These are phyloP conservation scores for Lasiosphaeria ovina DNA, from an alignment of 495 filamentous ascomycete species.

Conservation along the genomic window DNA sequence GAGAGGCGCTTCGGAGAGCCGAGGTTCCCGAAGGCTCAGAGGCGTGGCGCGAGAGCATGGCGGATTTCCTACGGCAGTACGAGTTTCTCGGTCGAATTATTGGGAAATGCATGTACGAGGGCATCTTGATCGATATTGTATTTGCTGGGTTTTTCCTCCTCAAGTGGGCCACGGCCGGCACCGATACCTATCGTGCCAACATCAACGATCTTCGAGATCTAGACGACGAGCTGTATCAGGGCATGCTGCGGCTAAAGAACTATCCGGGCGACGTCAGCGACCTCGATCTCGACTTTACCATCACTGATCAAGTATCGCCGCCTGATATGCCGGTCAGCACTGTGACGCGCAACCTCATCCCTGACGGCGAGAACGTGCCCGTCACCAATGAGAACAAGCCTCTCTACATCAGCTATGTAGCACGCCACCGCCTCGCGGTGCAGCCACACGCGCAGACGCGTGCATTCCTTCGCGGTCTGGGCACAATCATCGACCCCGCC, in stretches of 20 bases:
- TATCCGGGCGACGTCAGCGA: conserved; percentile 78
- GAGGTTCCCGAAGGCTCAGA: conserved; percentile 47
- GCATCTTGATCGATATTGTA: conserved; percentile 88
- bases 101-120: conserved; percentile 97
- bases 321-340: conserved; percentile 49
- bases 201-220: conserved; percentile 92
- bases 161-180: conserved; percentile 77
- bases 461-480: conserved; percentile 82
- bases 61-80: conserved; percentile 68
- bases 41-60: conserved; percentile 57
- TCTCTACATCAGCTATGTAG: conserved; percentile 91
- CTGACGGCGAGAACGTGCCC: conserved; percentile 68
- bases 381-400: conserved; percentile 91
- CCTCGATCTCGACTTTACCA: conserved; percentile 84
- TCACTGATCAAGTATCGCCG: conserved; percentile 71
- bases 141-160: conserved; percentile 97
- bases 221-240: conserved; percentile 91
- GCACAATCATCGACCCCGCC: conserved; percentile 81
- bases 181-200: conserved; percentile 74
- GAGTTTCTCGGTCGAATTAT: conserved; percentile 92
- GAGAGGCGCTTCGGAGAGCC: conserved; percentile 54
- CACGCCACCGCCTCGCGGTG: conserved; percentile 75
- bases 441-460: conserved; percentile 77
- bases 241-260: conserved; percentile 85
- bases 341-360: conserved; percentile 70